Evolutionary conservation across 768 basidiomycete genomes (phyloP), one percentile per base, ranked within the genome.

Genomic region (Dioszegia aurantiaca): DNA sequence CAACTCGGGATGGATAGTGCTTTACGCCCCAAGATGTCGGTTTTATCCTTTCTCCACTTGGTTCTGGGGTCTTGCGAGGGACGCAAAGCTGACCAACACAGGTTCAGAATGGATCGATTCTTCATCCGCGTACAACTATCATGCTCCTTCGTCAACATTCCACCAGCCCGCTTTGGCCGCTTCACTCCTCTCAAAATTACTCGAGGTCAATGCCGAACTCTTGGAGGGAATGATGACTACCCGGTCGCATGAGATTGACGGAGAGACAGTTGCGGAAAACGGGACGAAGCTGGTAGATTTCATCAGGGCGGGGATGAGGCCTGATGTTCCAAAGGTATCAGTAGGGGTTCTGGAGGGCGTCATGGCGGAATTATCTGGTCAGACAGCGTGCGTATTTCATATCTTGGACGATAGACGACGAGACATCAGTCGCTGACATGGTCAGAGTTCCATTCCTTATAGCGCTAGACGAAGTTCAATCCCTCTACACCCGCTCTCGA

Each of bases 381-480:
- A 93, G 69, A 84, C 79, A 1, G 70, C 81, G 87, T 91, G 55
- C 64, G 83, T 75, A 5, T 43, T 33, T 51, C 48, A 16, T 14
- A 33, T 51, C 27, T 10, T 48, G 46, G 30, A 48, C 14, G 46
- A 19, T 39, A 16, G 45, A 21, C 37, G 44, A 28, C 26, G 51
- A 55, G 52, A 33, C 33, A 6, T 33, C 33, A 33, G n/a, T n/a
- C 14, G 54, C 52, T 54, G 17, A 54, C 42, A 30, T 30, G n/a
- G 28, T 16, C 58, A 91, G 89, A 42, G 79, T 81, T 67, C 90
- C 90, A 0, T 87, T 94, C 1, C 72, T 95, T 5, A 78, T 93
- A 28, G 91, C 90, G 0, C 80, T 93, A 0, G 92, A 95, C 63
- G 91, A 94, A 65, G 84, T 89, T 73, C 92, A 94, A 73, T 82